Conservation (phyloP, 805 yeast genomes). For the Yamadazyma sp. region DNA sequence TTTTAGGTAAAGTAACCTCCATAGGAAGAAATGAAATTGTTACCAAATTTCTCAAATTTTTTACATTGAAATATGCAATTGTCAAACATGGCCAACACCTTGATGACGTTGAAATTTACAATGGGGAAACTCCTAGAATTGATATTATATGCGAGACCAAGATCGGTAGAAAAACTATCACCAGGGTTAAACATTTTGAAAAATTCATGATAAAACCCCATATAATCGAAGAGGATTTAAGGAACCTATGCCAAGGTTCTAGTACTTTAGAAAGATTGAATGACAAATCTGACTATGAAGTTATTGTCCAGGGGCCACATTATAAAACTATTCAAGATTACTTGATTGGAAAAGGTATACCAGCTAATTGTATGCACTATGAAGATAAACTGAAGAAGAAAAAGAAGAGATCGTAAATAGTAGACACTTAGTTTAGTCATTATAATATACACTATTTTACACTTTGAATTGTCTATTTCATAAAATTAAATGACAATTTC, state of each 20-base stretch:
- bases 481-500: slow-evolving; percentile 48
- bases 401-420: slow-evolving; percentile 21
- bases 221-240: slow-evolving; percentile 62
- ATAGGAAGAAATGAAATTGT: slow-evolving; percentile 43
- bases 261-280: slow-evolving; percentile 64
- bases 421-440: no score
- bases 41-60: slow-evolving; percentile 44
- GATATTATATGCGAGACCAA: slow-evolving; percentile 68
- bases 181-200: slow-evolving; percentile 70
- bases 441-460: slow-evolving; percentile 9
- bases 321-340: slow-evolving; percentile 57
- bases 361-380: slow-evolving; percentile 59
- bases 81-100: slow-evolving; percentile 41
- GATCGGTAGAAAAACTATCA: slow-evolving; percentile 78
- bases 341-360: slow-evolving; percentile 60
- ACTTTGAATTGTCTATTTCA: background rate
- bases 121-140: slow-evolving; percentile 69
- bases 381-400: slow-evolving; percentile 59
- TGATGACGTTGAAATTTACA: slow-evolving; percentile 23
- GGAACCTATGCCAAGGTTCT: slow-evolving; percentile 85
- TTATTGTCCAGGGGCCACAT: slow-evolving; percentile 91
- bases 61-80: slow-evolving; percentile 50
- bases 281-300: slow-evolving; percentile 58
- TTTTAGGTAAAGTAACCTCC: slow-evolving; percentile 31
- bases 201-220: slow-evolving; percentile 62